phyloP scores from a whole-genome alignment of 2,329 filamentous ascomycete species.

The Colletotrichum scovillei region DNA sequence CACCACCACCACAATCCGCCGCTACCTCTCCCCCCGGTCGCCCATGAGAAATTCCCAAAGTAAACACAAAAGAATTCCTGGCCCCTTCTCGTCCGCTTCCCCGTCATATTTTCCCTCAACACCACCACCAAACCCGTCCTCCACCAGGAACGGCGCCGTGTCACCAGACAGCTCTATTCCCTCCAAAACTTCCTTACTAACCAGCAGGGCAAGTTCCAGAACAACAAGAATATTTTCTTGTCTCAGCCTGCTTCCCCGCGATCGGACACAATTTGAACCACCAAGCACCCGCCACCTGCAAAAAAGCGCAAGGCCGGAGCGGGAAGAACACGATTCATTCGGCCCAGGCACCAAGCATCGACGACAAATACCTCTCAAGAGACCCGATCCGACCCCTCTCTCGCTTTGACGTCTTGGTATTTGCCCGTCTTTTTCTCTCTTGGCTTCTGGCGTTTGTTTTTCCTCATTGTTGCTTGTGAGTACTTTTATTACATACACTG shows the following conservation, averaged over 20 bases:
- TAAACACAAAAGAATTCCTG: constrained; percentile 36
- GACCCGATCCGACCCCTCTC: not conserved
- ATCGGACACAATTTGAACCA: constrained; percentile 5
- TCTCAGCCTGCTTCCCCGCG: constrained; percentile 12
- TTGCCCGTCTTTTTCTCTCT: constrained; percentile 11
- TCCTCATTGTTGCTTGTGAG: constrained; percentile 31
- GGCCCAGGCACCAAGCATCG: constrained; percentile 1
- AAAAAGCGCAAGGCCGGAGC: constrained; percentile 22
- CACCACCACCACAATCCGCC: not conserved
- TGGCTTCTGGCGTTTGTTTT: constrained; percentile 37
- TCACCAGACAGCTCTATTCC: constrained; percentile 10
- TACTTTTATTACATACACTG: not conserved
- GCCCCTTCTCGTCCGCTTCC: constrained; percentile 4
- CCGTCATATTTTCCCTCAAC: constrained; percentile 23
- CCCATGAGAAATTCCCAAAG: constrained; percentile 29
- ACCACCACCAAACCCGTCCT: constrained; percentile 6
- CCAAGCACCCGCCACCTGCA: not conserved
- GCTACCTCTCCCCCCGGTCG: not conserved
- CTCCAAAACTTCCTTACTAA: not conserved
- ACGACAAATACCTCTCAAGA: constrained; percentile 8
- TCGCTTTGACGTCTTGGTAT: constrained; percentile 23
- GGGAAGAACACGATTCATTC: not conserved
- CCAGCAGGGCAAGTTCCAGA: constrained; percentile 8
- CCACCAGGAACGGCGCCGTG: constrained; percentile 19
- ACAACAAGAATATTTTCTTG: not conserved